Base-by-base conservation (phyloP, 2,329 filamentous ascomycete species). In the Beauveria asiatica region DNA sequence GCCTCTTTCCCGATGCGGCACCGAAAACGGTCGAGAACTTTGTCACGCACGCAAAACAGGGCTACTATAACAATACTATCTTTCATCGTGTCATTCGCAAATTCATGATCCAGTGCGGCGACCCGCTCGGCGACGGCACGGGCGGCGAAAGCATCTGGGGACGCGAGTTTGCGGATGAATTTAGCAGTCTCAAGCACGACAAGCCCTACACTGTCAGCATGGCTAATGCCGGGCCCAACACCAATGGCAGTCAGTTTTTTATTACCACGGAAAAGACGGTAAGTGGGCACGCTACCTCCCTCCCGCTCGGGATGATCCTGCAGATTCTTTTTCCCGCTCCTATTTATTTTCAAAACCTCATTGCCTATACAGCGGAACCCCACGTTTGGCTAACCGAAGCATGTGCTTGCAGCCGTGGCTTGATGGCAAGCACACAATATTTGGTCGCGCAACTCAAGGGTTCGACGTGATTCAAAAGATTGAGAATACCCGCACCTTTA, bases 101-200 rank as follows among this genome's bases (percentile, higher is more conserved):
- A 70, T 99, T 99, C 76, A 99, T 99, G 95, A 96, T 99, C 45
- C 94, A 99, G 73, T 93, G 93, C 48, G 94, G 94, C 44, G 94
- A 99, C 70, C 94, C 94, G 0, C 90, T 91, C 0, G 93, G 93
- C 1, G 96, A 92, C 0, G 94, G 94, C 2, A 83, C 90, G 62
- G 94, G 94, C 19, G 94, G 94, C 0, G 78, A 85, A 53, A 94
- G 89, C 69, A 86, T 96, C 62, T 99, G 94, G 94, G 90, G 90
- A 61, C 96, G 95, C 74, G 90, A 92, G 63, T 99, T 99, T 69
- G 89, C 88, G 68, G 94, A 99, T 70, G 94, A 99, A 72, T 96
- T 99, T 67, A 92, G 89, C 67, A 88, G 85, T 19, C 75, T 99
- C 63, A 90, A 88, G 72, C 94, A 99, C 70, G 94, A 99, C 76